These are phyloP conservation scores for Leishmania lainsoni DNA, from an alignment of 208 protist species.

Conservation along the genomic window DNA sequence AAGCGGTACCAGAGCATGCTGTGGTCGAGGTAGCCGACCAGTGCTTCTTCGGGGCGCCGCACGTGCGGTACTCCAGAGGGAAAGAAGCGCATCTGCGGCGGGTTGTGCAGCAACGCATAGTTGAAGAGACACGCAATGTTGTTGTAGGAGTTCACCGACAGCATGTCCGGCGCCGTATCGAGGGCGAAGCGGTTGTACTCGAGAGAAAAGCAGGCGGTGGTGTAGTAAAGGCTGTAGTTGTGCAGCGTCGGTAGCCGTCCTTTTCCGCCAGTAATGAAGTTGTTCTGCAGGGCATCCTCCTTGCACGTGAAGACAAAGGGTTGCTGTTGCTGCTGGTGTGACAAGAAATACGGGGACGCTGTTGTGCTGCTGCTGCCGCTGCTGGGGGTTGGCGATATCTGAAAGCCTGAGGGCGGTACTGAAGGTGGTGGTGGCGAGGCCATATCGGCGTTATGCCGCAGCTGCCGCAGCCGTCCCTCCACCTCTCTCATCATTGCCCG, in stretches of 20 bases:
- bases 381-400: neutral
- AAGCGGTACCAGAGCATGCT: conserved; percentile 86
- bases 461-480: conserved; percentile 43
- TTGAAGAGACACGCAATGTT: conserved; percentile 89
- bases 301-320: conserved; percentile 38
- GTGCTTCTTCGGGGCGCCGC: conserved; percentile 40
- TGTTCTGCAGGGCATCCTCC: conserved; percentile 41
- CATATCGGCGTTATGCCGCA: conserved; percentile 36
- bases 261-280: conserved; percentile 22
- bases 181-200: conserved; percentile 83
- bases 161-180: conserved; percentile 39
- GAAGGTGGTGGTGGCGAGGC: conserved; percentile 20
- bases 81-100: conserved; percentile 49
- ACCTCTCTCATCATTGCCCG: conserved; percentile 66
- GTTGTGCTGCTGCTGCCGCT: neutral
- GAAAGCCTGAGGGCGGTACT: conserved; percentile 11
- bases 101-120: conserved; percentile 67
- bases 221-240: conserved; percentile 42
- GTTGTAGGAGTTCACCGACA: conserved; percentile 86
- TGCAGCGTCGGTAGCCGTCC: conserved; percentile 5
- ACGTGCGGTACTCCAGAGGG: conserved; percentile 34
- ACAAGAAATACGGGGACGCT: neutral
- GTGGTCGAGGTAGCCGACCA: conserved; percentile 44
- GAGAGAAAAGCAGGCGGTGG: conserved; percentile 71
- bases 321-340: conserved; percentile 14